phyloP scores from a whole-genome alignment of 441 rosid species.

The Populus hybrid region DNA sequence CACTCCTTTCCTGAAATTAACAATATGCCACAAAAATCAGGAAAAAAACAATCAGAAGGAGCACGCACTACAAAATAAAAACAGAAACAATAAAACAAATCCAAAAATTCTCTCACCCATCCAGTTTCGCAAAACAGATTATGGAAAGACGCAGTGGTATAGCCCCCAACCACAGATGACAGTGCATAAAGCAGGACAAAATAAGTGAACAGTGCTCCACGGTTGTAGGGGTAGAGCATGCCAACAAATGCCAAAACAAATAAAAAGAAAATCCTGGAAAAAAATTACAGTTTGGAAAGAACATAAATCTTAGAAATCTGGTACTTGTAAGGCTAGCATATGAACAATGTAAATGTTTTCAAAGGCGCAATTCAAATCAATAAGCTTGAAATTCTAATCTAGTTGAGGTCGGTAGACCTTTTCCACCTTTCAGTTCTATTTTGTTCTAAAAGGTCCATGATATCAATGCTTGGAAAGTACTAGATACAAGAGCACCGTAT shows the following conservation, averaged over 20 bases:
- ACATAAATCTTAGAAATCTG: conserved; percentile 7
- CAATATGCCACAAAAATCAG: neutral
- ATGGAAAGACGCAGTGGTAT: conserved; percentile 62
- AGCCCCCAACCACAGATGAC: conserved; percentile 72
- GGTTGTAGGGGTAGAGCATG: conserved; percentile 71
- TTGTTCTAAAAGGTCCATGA: neutral
- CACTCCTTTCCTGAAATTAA: conserved; percentile 56
- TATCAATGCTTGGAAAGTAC: neutral
- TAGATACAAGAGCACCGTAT: neutral
- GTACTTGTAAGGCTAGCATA: neutral
- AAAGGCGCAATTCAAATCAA: neutral
- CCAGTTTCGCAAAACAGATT: conserved; percentile 54
- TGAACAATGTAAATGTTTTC: neutral
- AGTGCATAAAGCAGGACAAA: conserved; percentile 51
- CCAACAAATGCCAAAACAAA: conserved; percentile 59
- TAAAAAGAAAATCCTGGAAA: conserved; percentile 48
- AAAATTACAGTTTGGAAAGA: conserved; percentile 9
- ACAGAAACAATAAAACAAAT: neutral
- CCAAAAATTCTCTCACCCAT: conserved; percentile 47
- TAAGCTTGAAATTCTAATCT: neutral
- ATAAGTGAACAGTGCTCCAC: conserved; percentile 54
- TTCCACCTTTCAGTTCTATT: neutral
- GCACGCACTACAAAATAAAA: neutral
- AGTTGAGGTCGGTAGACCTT: neutral
- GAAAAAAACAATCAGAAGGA: neutral